Conservation (phyloP, 164 flowering plant genomes). For the Taxillus chinensis region DNA sequence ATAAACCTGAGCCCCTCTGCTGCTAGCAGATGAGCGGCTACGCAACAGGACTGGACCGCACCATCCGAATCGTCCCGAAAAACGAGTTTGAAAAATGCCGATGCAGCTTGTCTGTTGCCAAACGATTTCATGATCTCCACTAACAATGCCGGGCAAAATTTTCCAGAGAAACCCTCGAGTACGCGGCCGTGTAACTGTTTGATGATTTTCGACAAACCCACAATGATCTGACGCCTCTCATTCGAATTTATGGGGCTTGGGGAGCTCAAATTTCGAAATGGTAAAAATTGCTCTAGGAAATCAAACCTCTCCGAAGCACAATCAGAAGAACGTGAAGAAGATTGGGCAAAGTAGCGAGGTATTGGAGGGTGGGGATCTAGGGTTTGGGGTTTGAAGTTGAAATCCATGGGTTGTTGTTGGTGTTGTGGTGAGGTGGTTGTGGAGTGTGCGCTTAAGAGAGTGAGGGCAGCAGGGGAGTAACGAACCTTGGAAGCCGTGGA, state of each 20-base stretch:
- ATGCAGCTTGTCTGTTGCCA: slow-evolving; percentile 21
- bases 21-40: slow-evolving; percentile 43
- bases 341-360: slow-evolving; percentile 8
- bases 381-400: slow-evolving; percentile 9
- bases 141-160: slow-evolving; percentile 38
- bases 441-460: neutral
- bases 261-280: slow-evolving; percentile 6
- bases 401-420: slow-evolving; percentile 8
- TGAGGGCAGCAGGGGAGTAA: neutral
- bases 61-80: slow-evolving; percentile 30
- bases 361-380: slow-evolving; percentile 7
- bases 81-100: slow-evolving; percentile 55
- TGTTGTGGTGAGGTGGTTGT: neutral
- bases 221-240: slow-evolving; percentile 36
- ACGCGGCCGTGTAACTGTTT: slow-evolving; percentile 23
- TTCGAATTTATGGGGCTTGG: slow-evolving; percentile 25
- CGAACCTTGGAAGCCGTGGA: slow-evolving; percentile 15
- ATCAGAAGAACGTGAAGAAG: neutral
- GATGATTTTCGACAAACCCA: slow-evolving; percentile 37
- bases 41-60: slow-evolving; percentile 31
- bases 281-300: slow-evolving; percentile 39
- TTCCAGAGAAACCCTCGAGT: slow-evolving; percentile 24
- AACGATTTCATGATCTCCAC: slow-evolving; percentile 44
- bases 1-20: slow-evolving; percentile 26
- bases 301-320: slow-evolving; percentile 12